A percentile compares a stretch with the other conserved stretches of the same genome.
Conservation (phyloP, 2,329 filamentous ascomycete genomes). For the Macroventuria anomochaeta region DNA sequence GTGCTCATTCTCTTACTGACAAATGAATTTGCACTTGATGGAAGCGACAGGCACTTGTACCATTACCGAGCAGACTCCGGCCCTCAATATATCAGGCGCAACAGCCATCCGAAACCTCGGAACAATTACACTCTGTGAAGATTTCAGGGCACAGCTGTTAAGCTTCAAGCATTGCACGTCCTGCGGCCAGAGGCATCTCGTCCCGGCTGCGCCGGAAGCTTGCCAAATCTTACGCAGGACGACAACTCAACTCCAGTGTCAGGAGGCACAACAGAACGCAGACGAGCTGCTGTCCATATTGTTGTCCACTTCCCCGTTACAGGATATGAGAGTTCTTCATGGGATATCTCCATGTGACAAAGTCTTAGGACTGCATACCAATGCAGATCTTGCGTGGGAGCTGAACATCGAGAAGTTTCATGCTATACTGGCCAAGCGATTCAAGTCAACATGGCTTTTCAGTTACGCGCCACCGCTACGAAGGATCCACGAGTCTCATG, state of each 20-base stretch:
- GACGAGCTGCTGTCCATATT: too few relatives aligned
- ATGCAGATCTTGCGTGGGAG: background rate
- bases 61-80: slow-evolving; percentile 8
- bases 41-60: slow-evolving; percentile 5
- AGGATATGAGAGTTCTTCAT: background rate
- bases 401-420: background rate
- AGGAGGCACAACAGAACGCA: background rate
- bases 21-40: background rate
- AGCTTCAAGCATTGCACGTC: slow-evolving; percentile 30
- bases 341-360: background rate
- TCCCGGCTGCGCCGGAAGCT: slow-evolving; percentile 45
- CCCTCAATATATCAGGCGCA: slow-evolving; percentile 18
- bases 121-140: slow-evolving; percentile 30
- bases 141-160: slow-evolving; percentile 24
- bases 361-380: background rate
- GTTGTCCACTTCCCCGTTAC: background rate
- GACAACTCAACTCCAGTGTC: background rate
- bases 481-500: slow-evolving; percentile 29
- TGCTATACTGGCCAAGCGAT: background rate
- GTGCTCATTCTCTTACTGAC: background rate
- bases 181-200: slow-evolving; percentile 36
- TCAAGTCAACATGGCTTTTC: background rate
- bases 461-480: slow-evolving; percentile 3
- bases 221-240: slow-evolving; percentile 17
- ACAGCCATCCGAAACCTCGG: slow-evolving; percentile 28